Base-by-base conservation (phyloP, 1,284 basidiomycete species). In the Sphagnurus paluster region DNA sequence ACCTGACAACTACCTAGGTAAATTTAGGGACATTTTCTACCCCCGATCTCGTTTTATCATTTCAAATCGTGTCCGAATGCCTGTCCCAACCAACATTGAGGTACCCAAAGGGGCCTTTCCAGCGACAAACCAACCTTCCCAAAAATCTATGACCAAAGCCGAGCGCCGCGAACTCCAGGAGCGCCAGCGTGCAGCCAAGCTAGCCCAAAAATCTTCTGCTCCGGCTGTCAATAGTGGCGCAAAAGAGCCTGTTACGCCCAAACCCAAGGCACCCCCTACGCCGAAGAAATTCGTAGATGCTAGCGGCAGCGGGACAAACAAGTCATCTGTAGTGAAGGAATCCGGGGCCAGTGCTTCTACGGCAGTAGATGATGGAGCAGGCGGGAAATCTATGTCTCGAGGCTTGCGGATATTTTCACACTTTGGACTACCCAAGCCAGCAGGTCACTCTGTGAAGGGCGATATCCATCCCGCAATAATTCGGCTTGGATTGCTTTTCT, bases 401-500 rank as follows among this genome's bases (percentile, higher is more conserved):
- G 82, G 85, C 19, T 63, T 88, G 41, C 79, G 84, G 42, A 90
- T 91, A 59, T 91, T 91, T 64, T 83, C 87, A 34, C 88, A 91
- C 65, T 91, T 91, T 66, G 87, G 86, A 33, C 65, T 84, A 21
- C 85, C 84, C 11, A 89, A 86, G 64, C 71, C 78, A 23, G 70
- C 75, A 23, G 72, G 70, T 21, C 72, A 74, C 46, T 67, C 71
- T 20, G 72, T 77, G 40, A 92, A 90, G 60, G 87, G 87, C 44
- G 84, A 90, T 56, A 87, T 96, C 55, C 84, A 97, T 69, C 90
- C 89, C 57, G 76, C 81, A 20, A 82, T 93, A 60, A 66, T 89
- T 52, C 75, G 85, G 43, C 79, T 94, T 19, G 91, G 86, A 13
- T 70, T 93, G 17, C 82, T 90, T 53, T 93, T 92, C 64, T 81